Evolutionary conservation across 2,329 filamentous ascomycete species (phyloP).

Genomic region (Aspergillus sp.): DNA sequence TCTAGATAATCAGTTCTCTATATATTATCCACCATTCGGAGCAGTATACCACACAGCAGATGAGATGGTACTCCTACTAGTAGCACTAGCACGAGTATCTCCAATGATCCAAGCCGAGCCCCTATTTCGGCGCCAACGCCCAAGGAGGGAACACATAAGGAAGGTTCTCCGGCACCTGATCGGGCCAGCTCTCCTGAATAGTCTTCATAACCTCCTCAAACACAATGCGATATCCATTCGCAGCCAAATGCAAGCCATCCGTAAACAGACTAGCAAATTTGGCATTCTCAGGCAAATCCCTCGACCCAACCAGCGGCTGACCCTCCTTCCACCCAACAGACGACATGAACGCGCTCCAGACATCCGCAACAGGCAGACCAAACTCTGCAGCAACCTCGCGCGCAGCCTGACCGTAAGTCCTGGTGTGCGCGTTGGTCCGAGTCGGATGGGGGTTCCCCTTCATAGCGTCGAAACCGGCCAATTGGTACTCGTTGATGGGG

Average conservation of each 20-base stretch:
- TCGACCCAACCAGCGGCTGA: conserved; percentile 57
- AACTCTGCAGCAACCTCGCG: conserved; percentile 61
- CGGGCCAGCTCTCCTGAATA: conserved; percentile 56
- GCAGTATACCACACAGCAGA: too few relatives aligned
- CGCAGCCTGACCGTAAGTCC: conserved; percentile 65
- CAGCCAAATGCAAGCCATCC: conserved; percentile 63
- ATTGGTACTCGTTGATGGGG: conserved; percentile 75
- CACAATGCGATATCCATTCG: conserved; percentile 58
- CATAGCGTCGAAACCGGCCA: conserved; percentile 51
- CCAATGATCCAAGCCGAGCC: not conserved
- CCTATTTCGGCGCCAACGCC: conserved; percentile 45
- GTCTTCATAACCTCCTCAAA: conserved; percentile 55
- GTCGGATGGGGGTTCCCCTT: conserved; percentile 52
- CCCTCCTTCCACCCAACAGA: conserved; percentile 57
- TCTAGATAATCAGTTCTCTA: not conserved
- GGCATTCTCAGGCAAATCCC: conserved; percentile 60
- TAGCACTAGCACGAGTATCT: too few relatives aligned
- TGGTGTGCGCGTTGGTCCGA: conserved; percentile 63
- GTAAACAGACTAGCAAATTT: conserved; percentile 54
- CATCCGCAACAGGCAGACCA: conserved; percentile 68
- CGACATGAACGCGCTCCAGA: conserved; percentile 77
- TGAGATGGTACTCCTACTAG: too few relatives aligned
- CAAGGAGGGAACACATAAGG: conserved; percentile 57
- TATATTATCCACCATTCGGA: not conserved
- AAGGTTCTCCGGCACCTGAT: conserved; percentile 55